phyloP scores from a whole-genome alignment of 2,329 filamentous ascomycete genomes.

The Hypoxylon sp. region DNA sequence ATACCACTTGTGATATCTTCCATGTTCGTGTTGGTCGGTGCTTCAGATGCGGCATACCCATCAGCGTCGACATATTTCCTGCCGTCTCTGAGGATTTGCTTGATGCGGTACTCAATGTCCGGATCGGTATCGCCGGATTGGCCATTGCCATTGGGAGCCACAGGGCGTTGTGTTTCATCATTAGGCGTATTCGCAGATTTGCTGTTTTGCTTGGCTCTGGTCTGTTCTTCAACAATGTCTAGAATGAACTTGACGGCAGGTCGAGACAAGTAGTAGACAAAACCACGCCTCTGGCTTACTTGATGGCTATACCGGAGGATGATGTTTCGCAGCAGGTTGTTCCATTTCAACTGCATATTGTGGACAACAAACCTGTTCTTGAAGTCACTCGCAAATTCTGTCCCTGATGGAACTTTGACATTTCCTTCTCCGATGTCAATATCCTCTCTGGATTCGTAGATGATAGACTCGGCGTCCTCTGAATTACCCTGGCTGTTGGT shows the following conservation, averaged over 20 bases:
- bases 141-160: constrained; percentile 58
- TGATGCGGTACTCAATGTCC: constrained; percentile 86
- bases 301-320: constrained; percentile 98
- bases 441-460: constrained; percentile 58
- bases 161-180: constrained; percentile 45
- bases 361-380: constrained; percentile 99
- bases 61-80: constrained; percentile 85
- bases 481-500: constrained; percentile 49
- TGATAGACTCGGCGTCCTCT: constrained; percentile 46
- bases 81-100: constrained; percentile 86
- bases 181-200: constrained; percentile 51
- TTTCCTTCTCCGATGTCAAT: constrained; percentile 70
- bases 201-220: constrained; percentile 72
- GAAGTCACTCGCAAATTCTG: constrained; percentile 93
- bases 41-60: constrained; percentile 62
- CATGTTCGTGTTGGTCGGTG: constrained; percentile 61
- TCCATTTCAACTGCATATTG: constrained; percentile 98
- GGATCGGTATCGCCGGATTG: constrained; percentile 71
- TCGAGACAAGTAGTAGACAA: constrained; percentile 97
- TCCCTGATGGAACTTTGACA: constrained; percentile 77
- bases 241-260: constrained; percentile 97
- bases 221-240: constrained; percentile 96
- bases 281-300: constrained; percentile 93
- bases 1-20: constrained; percentile 82
- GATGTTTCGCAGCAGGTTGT: constrained; percentile 94